Percentiles rank a stretch among this genome's conserved stretches.
Evolutionary conservation across 441 rosid species (phyloP).

Genomic region (Flueggea neowawraea): DNA sequence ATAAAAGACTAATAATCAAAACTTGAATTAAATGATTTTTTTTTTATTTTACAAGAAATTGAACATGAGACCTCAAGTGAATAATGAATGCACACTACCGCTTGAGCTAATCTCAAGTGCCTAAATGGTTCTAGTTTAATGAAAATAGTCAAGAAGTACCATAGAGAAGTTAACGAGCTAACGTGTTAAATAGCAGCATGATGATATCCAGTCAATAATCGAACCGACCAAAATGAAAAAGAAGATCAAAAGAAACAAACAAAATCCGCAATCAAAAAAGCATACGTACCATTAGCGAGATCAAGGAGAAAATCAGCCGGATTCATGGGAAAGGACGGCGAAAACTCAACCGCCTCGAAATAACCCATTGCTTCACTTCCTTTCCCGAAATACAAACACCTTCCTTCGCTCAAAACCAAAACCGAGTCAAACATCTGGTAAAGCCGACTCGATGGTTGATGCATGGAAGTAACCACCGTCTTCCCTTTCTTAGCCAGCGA

Average conservation of each 20-base stretch:
- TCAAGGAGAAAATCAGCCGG: conserved; percentile 98
- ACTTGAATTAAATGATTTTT: no score
- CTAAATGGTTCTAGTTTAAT: no score
- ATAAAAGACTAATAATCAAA: no score
- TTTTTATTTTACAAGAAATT: no score
- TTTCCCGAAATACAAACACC: conserved; percentile 70
- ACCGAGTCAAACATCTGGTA: conserved; percentile 85
- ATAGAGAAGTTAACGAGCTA: no score
- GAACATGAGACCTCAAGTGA: no score
- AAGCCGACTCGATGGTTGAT: conserved; percentile 90
- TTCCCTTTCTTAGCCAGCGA: conserved; percentile 63
- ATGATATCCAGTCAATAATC: not conserved
- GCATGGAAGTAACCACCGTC: conserved; percentile 78
- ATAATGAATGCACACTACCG: no score
- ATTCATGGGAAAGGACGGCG: conserved; percentile 89
- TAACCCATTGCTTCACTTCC: conserved; percentile 72
- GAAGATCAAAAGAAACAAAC: conserved; percentile 4
- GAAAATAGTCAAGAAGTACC: no score
- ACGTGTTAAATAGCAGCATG: no score
- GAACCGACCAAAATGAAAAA: conserved; percentile 13
- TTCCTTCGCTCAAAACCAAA: conserved; percentile 76
- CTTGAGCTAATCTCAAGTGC: no score
- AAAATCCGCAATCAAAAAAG: conserved; percentile 8
- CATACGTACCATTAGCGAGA: conserved; percentile 87
- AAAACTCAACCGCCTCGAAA: conserved; percentile 71